Base-by-base conservation (phyloP, 2,329 filamentous ascomycete species). In the Chaetomiaceae sp. region DNA sequence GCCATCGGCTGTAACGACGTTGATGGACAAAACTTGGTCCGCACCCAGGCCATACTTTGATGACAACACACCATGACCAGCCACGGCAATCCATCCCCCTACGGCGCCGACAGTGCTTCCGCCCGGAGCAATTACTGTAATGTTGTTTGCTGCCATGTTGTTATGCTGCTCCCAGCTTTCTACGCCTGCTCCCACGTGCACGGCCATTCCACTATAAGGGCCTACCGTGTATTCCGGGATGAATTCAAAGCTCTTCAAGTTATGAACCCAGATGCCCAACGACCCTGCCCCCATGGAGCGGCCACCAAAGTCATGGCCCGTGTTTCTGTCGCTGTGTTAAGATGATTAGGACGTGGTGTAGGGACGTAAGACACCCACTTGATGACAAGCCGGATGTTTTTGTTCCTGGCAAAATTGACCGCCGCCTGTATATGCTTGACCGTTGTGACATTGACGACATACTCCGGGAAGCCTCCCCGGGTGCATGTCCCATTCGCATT, bases 221-320 rank as follows among this genome's bases (percentile, higher is more conserved):
- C 45, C 47, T 1, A 18, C 53, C 34, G 13, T 64, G 57, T 40
- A 62, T 45, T 29, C 62, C 2, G 64, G 60, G 49, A 72, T 76
- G 59, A 71, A 56, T 27, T 59, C 55, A 48, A 73, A 70, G 13
- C 70, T 65, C 58, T 79, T 77, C 41, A 82, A 68, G 53, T 74
- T 65, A 51, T 81, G 78, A 10, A 73, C 79, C 75, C 80, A 82
- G 42, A 83, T 66, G 5, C 71, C 71, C 4, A 83, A 60, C 0
- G 76, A 73, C 0, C 81, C 81, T 2, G 74, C 74, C 5, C 82
- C 84, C 0, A 80, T 82, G 0, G 77, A 81, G 37, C 79, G 77
- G 25, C 82, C 84, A 21, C 75, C 70, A 56, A 72, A 75, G 53
- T 80, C 77, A 61, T 82, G 78, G 0, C 78, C 78, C 0, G 78